Percentiles rank a stretch among this genome's conserved stretches.
phyloP scores from a whole-genome alignment of 2,329 filamentous ascomycete genomes.

The Rhytidhysteron rufulum region DNA sequence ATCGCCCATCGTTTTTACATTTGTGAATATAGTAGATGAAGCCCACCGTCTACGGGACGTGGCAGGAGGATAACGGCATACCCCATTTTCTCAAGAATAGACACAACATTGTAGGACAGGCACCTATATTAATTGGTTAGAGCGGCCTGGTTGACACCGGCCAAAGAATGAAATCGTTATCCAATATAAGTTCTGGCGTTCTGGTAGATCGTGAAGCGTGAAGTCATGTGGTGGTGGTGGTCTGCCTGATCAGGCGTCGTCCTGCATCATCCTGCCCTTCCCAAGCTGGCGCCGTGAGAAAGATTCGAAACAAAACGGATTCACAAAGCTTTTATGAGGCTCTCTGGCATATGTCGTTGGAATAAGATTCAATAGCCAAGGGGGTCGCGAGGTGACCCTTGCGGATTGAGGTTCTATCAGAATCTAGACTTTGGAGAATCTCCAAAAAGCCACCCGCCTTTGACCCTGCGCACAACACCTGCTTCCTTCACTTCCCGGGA shows the following conservation, averaged over 20 bases:
- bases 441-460: constrained; percentile 3
- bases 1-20: not conserved
- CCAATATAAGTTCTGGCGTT: too few relatives aligned
- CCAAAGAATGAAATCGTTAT: not conserved
- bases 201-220: too few relatives aligned
- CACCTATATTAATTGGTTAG: not conserved
- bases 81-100: constrained; percentile 1
- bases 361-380: constrained; percentile 1
- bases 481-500: not conserved
- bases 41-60: not conserved
- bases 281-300: too few relatives aligned
- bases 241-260: too few relatives aligned
- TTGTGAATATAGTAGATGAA: not conserved
- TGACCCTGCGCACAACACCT: not conserved
- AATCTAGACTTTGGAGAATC: not conserved
- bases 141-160: not conserved
- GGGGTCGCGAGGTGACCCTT: not conserved
- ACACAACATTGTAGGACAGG: not conserved
- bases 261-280: too few relatives aligned
- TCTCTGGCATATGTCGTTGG: not conserved
- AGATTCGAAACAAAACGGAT: too few relatives aligned
- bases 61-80: not conserved
- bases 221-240: too few relatives aligned
- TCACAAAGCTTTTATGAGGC: too few relatives aligned
- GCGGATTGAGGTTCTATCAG: constrained; percentile 2